These are phyloP conservation scores for Acorus calamus DNA, from an alignment of 106 monocot genomes.

Conservation along the genomic window DNA sequence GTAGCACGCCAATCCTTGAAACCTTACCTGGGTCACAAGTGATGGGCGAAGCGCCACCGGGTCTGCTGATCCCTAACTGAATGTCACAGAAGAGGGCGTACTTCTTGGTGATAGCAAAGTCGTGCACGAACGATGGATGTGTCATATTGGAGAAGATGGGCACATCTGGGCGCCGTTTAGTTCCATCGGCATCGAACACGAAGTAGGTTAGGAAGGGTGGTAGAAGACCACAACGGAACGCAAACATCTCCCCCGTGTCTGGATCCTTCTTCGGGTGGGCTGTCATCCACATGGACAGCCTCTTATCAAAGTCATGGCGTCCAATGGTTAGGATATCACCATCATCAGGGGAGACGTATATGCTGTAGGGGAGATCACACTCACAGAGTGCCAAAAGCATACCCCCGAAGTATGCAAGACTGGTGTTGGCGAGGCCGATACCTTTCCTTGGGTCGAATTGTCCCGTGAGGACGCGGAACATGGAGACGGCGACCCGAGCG, in stretches of 20 bases:
- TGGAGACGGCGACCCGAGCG: slow-evolving; percentile 3
- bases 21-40: neutral
- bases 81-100: slow-evolving; percentile 8
- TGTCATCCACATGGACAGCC: slow-evolving; percentile 16
- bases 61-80: neutral
- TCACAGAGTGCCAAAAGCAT: slow-evolving; percentile 17
- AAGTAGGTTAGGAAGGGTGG: slow-evolving; percentile 14
- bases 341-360: slow-evolving; percentile 4
- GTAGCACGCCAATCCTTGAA: slow-evolving; percentile 3
- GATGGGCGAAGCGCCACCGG: neutral
- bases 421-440: slow-evolving; percentile 16
- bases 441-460: slow-evolving; percentile 3
- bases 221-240: slow-evolving; percentile 7
- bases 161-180: neutral
- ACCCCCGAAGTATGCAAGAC: slow-evolving; percentile 15
- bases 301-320: slow-evolving; percentile 8
- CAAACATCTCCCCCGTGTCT: slow-evolving; percentile 14
- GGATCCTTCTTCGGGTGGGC: slow-evolving; percentile 21
- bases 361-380: slow-evolving; percentile 17
- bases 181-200: neutral
- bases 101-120: slow-evolving; percentile 8
- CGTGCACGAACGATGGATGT: slow-evolving; percentile 1
- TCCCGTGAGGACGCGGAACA: slow-evolving; percentile 1
- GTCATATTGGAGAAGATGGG: neutral
- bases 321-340: slow-evolving; percentile 10